Evolutionary conservation across 495 filamentous ascomycete species (phyloP).

Genomic region (Rhizodiscina lignyota): DNA sequence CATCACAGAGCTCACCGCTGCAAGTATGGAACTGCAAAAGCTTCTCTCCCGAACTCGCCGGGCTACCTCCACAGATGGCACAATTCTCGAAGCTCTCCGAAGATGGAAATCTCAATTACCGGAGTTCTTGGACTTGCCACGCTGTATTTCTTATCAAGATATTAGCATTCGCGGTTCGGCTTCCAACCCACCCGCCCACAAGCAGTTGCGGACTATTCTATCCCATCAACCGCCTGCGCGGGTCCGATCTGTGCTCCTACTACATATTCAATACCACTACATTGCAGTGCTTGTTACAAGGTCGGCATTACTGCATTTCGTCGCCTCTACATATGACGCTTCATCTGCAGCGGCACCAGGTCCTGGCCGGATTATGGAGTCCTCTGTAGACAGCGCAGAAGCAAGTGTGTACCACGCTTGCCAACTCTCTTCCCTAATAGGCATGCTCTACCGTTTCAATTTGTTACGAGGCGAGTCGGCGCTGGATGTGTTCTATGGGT

Average conservation of each 20-base stretch:
- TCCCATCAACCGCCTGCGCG: background rate
- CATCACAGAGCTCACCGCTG: background rate
- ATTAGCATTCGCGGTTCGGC: no score
- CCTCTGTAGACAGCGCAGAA: background rate
- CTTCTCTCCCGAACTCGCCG: background rate
- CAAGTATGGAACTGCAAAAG: background rate
- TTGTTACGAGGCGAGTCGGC: background rate
- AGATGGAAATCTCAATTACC: background rate
- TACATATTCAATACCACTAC: background rate
- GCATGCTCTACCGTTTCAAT: background rate
- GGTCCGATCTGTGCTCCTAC: background rate
- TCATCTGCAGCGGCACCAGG: no score
- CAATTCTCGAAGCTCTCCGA: background rate
- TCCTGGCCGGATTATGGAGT: no score
- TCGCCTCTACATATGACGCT: background rate
- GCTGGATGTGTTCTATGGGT: background rate
- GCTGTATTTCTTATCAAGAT: background rate
- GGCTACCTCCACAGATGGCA: background rate
- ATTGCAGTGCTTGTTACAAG: background rate
- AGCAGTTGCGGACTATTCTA: background rate
- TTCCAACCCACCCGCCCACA: background rate
- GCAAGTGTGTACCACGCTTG: background rate
- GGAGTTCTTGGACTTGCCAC: background rate
- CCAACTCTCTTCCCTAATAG: background rate
- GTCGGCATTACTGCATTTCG: background rate